Conservation (phyloP, 768 basidiomycete genomes). For the Suillus americanus region DNA sequence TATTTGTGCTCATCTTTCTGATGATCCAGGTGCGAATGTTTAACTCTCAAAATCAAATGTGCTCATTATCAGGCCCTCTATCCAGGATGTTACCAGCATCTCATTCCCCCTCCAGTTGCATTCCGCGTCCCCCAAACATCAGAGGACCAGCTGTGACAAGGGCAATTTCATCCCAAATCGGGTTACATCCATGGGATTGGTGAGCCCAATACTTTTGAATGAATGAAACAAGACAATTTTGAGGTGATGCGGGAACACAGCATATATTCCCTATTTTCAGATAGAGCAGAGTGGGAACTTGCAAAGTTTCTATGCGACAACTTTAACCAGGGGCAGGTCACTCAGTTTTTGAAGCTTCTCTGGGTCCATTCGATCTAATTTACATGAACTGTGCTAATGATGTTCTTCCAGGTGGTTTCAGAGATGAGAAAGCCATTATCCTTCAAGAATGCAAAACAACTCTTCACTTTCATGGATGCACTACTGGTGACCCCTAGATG, state of each 20-base stretch:
- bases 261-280: conserved; percentile 32
- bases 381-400: neutral
- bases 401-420: neutral
- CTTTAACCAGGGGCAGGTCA: conserved; percentile 28
- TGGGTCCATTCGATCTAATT: conserved; percentile 18
- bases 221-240: neutral
- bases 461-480: conserved; percentile 12
- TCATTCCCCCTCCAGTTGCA: neutral
- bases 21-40: neutral
- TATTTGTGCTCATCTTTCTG: neutral
- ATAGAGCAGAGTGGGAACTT: conserved; percentile 31
- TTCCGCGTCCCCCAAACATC: neutral
- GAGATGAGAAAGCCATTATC: conserved; percentile 5
- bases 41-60: neutral
- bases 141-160: neutral
- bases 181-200: neutral
- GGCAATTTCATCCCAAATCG: neutral
- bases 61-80: neutral
- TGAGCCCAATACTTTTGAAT: neutral
- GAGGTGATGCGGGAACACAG: conserved; percentile 11
- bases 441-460: conserved; percentile 17
- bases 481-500: conserved; percentile 22
- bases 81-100: neutral
- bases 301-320: conserved; percentile 26
- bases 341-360: conserved; percentile 29